A percentile compares a stretch with the other conserved stretches of the same genome.
phyloP scores from a whole-genome alignment of 345 rosid species.

The Eucalyptus regnans region DNA sequence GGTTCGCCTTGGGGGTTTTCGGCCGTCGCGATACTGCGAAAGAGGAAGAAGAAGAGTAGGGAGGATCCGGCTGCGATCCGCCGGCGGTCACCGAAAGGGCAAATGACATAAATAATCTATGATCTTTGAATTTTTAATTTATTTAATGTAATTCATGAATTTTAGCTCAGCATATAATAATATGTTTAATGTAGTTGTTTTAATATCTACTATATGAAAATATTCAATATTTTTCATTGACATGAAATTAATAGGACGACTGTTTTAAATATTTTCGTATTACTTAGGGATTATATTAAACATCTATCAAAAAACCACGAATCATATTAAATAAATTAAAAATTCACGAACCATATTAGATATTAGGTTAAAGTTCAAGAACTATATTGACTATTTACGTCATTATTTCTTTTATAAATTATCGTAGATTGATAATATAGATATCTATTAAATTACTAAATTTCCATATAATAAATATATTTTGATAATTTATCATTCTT shows the following conservation, averaged over 20 bases:
- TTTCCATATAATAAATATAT: not conserved
- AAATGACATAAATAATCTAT: too few relatives aligned
- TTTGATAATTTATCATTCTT: not conserved
- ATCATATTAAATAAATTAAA: too few relatives aligned
- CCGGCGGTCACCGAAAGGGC: not conserved
- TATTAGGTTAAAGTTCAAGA: too few relatives aligned
- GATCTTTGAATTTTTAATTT: rapidly evolving
- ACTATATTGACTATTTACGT: rapidly evolving
- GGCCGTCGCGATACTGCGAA: not conserved
- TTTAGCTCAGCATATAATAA: rapidly evolving
- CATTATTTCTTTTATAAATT: too few relatives aligned
- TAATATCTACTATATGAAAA: rapidly evolving
- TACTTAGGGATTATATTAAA: too few relatives aligned
- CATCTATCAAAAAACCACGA: rapidly evolving
- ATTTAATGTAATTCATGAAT: rapidly evolving
- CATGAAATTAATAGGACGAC: too few relatives aligned
- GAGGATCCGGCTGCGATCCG: not conserved
- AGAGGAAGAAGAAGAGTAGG: not conserved
- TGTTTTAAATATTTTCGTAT: too few relatives aligned
- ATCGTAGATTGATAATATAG: too few relatives aligned
- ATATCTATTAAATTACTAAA: not conserved
- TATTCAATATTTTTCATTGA: too few relatives aligned
- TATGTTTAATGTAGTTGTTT: too few relatives aligned
- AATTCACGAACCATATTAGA: rapidly evolving
- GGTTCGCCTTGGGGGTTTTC: not conserved